phyloP scores from a whole-genome alignment of 768 basidiomycete genomes.

The Phaeotremella skinneri region DNA sequence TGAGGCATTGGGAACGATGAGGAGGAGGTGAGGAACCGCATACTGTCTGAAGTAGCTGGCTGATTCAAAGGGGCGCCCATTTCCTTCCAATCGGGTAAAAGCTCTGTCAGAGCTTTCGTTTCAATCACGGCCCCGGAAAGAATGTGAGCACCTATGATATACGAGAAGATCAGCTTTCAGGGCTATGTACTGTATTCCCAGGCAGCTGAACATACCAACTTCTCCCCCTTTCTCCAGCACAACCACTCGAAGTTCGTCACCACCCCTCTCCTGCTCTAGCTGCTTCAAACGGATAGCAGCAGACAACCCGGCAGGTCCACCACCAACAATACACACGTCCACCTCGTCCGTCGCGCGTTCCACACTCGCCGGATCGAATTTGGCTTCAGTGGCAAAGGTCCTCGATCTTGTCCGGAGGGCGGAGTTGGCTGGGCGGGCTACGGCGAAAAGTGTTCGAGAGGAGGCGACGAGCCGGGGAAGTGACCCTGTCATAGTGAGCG shows the following conservation, averaged over 20 bases:
- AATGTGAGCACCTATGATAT: slow-evolving; percentile 74
- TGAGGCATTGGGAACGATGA: slow-evolving; percentile 79
- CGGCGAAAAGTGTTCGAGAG: background rate
- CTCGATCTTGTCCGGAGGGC: slow-evolving; percentile 5
- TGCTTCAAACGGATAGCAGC: slow-evolving; percentile 97
- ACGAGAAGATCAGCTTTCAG: background rate
- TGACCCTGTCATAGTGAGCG: no score
- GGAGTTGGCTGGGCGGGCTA: background rate
- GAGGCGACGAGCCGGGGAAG: background rate
- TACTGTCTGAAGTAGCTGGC: slow-evolving; percentile 70
- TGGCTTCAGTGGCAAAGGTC: slow-evolving; percentile 35
- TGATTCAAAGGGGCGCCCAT: slow-evolving; percentile 76
- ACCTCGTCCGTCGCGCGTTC: slow-evolving; percentile 87
- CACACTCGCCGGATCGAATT: slow-evolving; percentile 60
- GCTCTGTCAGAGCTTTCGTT: slow-evolving; percentile 82
- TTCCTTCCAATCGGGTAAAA: slow-evolving; percentile 78
- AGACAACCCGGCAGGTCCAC: slow-evolving; percentile 88
- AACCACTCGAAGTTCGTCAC: slow-evolving; percentile 78
- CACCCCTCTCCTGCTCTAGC: slow-evolving; percentile 72
- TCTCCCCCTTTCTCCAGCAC: slow-evolving; percentile 93
- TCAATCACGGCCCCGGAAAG: slow-evolving; percentile 95
- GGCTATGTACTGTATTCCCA: no score
- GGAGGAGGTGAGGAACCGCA: slow-evolving; percentile 78
- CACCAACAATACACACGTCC: slow-evolving; percentile 96
- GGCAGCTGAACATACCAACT: slow-evolving; percentile 63